These are phyloP conservation scores for Mrakia blollopis DNA, from an alignment of 768 basidiomycete genomes.

Conservation along the genomic window DNA sequence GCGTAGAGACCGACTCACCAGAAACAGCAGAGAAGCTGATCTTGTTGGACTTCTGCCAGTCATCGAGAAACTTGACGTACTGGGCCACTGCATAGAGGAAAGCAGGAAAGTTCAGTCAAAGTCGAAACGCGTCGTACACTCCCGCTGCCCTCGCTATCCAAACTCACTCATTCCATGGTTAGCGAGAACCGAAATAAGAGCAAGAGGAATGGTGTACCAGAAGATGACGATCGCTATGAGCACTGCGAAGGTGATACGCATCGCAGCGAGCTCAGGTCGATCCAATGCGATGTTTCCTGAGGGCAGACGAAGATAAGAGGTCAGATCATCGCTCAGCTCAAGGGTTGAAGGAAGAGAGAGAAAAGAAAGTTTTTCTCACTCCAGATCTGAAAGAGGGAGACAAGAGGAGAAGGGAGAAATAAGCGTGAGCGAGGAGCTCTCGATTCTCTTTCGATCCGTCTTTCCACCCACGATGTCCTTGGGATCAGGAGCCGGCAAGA, in stretches of 20 bases:
- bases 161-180: background rate
- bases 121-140: background rate
- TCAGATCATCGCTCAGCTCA: too few species aligned
- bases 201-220: slow-evolving; percentile 27
- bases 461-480: slow-evolving; percentile 16
- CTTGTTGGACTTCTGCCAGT: slow-evolving; percentile 9
- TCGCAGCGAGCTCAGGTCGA: background rate
- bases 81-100: background rate
- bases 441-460: too few species aligned
- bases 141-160: background rate
- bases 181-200: slow-evolving; percentile 14
- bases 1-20: background rate
- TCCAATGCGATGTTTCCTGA: background rate
- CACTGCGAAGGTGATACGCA: background rate
- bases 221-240: background rate
- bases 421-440: too few species aligned
- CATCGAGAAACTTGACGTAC: slow-evolving; percentile 12
- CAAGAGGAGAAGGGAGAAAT: too few species aligned
- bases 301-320: too few species aligned
- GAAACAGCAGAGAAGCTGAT: background rate
- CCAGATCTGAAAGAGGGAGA: background rate
- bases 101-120: background rate
- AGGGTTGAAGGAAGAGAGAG: too few species aligned
- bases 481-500: background rate
- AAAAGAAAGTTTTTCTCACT: background rate